Conservation (phyloP, 2,329 filamentous ascomycete genomes). For the Aureobasidium namibiae region DNA sequence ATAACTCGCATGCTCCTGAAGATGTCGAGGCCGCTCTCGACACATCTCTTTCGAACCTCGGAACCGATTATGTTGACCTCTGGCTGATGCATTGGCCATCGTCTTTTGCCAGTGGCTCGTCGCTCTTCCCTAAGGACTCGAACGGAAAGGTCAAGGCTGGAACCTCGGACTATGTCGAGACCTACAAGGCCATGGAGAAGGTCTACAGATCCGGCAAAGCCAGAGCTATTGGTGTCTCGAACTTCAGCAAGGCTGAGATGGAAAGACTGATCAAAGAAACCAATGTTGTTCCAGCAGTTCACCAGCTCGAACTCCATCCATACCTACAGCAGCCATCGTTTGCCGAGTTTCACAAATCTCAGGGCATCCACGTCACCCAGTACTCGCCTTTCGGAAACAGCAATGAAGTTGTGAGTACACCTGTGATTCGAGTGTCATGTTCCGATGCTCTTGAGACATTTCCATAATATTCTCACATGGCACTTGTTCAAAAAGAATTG, state of each 20-base stretch:
- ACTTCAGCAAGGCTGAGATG: conserved; percentile 42
- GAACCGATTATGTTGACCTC: conserved; percentile 59
- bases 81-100: conserved; percentile 62
- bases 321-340: conserved; percentile 45
- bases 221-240: conserved; percentile 46
- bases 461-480: background rate
- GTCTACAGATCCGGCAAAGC: conserved; percentile 28
- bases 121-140: conserved; percentile 38
- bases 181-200: conserved; percentile 39
- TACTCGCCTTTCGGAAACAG: conserved; percentile 44
- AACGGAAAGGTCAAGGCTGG: conserved; percentile 35
- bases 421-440: too few relatives aligned
- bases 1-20: conserved; percentile 53
- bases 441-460: background rate
- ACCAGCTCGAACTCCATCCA: conserved; percentile 46
- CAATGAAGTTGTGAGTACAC: conserved; percentile 1
- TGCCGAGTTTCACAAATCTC: conserved; percentile 39
- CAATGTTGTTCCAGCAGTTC: conserved; percentile 26
- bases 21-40: conserved; percentile 51
- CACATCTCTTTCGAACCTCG: conserved; percentile 54
- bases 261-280: conserved; percentile 39
- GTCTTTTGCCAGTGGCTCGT: conserved; percentile 44
- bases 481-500: background rate
- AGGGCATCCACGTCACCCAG: conserved; percentile 46
- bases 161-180: conserved; percentile 43